Evolutionary conservation across 2,329 filamentous ascomycete genomes (phyloP).

Genomic region (Sporothrix schenckii): DNA sequence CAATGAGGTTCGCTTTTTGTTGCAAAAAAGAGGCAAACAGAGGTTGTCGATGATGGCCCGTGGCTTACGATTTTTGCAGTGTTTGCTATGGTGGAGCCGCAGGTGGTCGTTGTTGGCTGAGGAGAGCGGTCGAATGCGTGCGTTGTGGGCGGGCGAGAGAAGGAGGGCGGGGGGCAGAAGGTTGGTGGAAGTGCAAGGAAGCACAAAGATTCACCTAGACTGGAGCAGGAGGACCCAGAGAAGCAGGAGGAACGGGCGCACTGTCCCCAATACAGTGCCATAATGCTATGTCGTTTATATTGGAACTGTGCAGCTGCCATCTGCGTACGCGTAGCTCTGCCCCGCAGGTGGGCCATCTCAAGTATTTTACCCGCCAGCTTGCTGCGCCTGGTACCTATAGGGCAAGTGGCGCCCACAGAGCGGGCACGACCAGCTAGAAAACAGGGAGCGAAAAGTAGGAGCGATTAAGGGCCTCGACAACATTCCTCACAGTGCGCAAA

Average conservation of each 20-base stretch:
- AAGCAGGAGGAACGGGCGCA: conserved; percentile 3
- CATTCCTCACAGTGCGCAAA: conserved; percentile 30
- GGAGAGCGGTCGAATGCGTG: background rate
- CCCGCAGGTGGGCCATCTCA: background rate
- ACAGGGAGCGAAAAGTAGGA: background rate
- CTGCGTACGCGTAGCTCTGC: background rate
- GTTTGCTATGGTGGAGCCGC: conserved; percentile 37
- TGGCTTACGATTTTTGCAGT: conserved; percentile 33
- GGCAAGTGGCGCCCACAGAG: background rate
- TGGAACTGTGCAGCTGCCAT: background rate
- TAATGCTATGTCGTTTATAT: background rate
- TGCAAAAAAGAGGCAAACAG: conserved; percentile 21
- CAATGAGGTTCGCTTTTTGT: background rate
- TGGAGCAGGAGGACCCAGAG: background rate
- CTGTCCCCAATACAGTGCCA: background rate
- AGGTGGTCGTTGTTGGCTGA: conserved; percentile 3
- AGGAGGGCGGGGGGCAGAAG: conserved; percentile 11
- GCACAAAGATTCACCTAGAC: conserved; percentile 36
- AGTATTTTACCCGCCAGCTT: conserved; percentile 10
- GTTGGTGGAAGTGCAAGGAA: conserved; percentile 39
- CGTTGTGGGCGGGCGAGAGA: conserved; percentile 13
- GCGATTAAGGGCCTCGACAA: background rate
- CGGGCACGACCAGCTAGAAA: background rate
- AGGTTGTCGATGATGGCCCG: conserved; percentile 29
- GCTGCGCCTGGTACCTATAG: conserved; percentile 12